Base-by-base conservation (phyloP, 2,329 filamentous ascomycete genomes). In the Ophiostoma novo-ulmi region DNA sequence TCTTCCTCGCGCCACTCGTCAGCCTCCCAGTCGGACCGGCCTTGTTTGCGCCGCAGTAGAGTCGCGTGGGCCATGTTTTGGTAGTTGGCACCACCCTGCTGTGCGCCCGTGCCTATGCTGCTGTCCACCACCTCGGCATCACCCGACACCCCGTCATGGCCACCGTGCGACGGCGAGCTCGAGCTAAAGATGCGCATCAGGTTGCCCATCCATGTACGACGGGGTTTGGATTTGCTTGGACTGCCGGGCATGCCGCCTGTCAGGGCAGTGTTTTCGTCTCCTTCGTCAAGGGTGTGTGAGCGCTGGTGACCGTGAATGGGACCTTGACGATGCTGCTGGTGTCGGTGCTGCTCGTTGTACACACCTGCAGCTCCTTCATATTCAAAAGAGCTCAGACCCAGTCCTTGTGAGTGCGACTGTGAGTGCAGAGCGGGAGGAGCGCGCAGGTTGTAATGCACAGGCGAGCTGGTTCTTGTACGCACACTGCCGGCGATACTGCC, bases 141-240 rank as follows among this genome's bases (percentile, higher is more conserved):
- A 63, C 35, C 41, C 41, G 69, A 52, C 10, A 38, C 8, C 3
- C 26, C 61, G 2, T 31, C 20, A 14, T 70, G 55, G 2, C 44
- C 55, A 22, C 64, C 41, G 3, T 61, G n/a, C 7, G 69, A 22
- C 20, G 69, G 26, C 1, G 67, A 48, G 31, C 64, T 65, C 3
- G 69, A 68, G 58, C 80, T 83, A 68, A 92, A 86, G 13, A 89
- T 89, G 52, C 89, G 84, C 22, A 87, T 84, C 26, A 93, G 78
- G 67, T 87, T 91, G 31, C 90, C 90, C 13, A 93, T 81, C 88
- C 89, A 92, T 35, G 85, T 85, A n/a, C 84, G 80, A 4, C 83
- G 79, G 74, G 83, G 80, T 76, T 87, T 88, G 14, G 76, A 80
- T 80, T 89, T 85, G 77, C 86, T 87, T 26, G 88, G 83, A 69